A percentile compares a stretch with the other conserved stretches of the same genome.
phyloP scores from a whole-genome alignment of 441 rosid genomes.

The Erysimum pusillum region DNA sequence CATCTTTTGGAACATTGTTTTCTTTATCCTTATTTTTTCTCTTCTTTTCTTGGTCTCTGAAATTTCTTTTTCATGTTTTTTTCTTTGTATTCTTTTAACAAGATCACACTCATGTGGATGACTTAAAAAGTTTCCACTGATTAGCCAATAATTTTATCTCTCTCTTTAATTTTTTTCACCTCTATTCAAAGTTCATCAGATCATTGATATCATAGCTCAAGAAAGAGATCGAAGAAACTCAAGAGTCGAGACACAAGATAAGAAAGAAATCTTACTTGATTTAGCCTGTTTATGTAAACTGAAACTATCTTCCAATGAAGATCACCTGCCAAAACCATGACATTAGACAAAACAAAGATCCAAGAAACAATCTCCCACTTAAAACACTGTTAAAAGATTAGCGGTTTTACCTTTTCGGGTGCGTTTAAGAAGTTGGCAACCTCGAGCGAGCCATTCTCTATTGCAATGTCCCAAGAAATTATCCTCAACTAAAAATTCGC shows the following conservation, averaged over 20 bases:
- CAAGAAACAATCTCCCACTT: too few species aligned
- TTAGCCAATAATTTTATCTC: constrained; percentile 47
- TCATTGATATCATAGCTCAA: constrained; percentile 13
- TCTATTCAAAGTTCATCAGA: constrained; percentile 29
- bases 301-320: constrained; percentile 93
- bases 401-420: constrained; percentile 94
- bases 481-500: constrained; percentile 65
- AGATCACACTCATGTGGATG: constrained; percentile 36
- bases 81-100: constrained; percentile 36
- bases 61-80: constrained; percentile 39
- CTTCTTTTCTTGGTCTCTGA: constrained; percentile 45
- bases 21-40: constrained; percentile 45
- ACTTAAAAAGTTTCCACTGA: constrained; percentile 44
- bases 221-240: constrained; percentile 10
- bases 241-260: not conserved
- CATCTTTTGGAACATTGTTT: constrained; percentile 26
- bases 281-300: constrained; percentile 73
- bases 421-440: constrained; percentile 86
- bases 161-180: constrained; percentile 5
- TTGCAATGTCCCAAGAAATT: constrained; percentile 81
- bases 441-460: constrained; percentile 84
- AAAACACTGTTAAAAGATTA: too few species aligned
- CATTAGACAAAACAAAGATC: not conserved
- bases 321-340: constrained; percentile 65
- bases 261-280: constrained; percentile 58